A percentile compares a stretch with the other conserved stretches of the same genome.
Conservation (phyloP, 225 moss, liverwort and hornwort genomes). For the Pleurozium schreberi region DNA sequence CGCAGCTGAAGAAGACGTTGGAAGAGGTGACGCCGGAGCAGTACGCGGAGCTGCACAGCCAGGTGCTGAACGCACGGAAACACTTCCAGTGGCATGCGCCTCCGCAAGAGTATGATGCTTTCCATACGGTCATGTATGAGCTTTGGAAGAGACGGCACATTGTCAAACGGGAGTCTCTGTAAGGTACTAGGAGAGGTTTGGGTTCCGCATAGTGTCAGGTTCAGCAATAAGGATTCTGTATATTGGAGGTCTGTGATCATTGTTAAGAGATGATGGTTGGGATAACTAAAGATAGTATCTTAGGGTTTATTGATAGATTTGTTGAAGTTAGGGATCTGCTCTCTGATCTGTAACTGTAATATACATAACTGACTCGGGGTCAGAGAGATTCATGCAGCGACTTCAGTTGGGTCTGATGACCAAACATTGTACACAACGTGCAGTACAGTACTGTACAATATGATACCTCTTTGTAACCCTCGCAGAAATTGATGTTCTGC, state of each 20-base stretch:
- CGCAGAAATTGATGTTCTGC: background rate
- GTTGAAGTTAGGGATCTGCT: background rate
- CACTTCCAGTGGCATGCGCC: slow-evolving; percentile 65
- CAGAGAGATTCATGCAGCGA: background rate
- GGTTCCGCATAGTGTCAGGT: background rate
- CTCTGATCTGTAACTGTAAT: background rate
- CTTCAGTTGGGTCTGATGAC: background rate
- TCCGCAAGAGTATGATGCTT: slow-evolving; percentile 43
- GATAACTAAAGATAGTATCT: no score
- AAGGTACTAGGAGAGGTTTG: background rate
- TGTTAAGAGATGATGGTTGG: background rate
- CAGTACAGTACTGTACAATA: background rate
- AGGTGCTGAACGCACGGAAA: slow-evolving; percentile 42
- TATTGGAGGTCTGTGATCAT: background rate
- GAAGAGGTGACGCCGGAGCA: slow-evolving; percentile 34
- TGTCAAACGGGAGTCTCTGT: background rate
- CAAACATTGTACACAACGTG: background rate
- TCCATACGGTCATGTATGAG: slow-evolving; percentile 58
- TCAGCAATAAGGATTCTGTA: background rate
- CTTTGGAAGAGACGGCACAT: slow-evolving; percentile 50
- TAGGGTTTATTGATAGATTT: background rate
- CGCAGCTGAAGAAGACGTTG: slow-evolving; percentile 42
- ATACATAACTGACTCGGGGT: background rate
- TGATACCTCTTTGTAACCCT: background rate
- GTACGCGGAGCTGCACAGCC: slow-evolving; percentile 42